Evolutionary conservation across 305 asterid genomes (phyloP).

Genomic region (Solanum chacoense): DNA sequence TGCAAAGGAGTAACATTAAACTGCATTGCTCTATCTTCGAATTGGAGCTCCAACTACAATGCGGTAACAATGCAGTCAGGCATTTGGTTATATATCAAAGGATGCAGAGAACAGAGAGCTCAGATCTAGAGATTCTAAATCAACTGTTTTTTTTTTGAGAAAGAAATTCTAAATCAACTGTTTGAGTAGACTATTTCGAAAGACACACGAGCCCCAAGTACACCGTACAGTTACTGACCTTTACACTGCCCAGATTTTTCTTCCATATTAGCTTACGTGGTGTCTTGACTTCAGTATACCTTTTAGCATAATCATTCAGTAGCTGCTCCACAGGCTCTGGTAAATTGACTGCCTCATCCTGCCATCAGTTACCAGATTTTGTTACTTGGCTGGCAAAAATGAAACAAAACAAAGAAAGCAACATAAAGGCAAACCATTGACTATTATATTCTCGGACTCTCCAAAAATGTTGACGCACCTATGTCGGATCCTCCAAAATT

Average conservation of each 20-base stretch:
- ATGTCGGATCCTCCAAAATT: background rate
- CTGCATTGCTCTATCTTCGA: slow-evolving; percentile 65
- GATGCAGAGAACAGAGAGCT: background rate
- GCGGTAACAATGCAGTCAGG: slow-evolving; percentile 4
- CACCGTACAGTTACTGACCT: slow-evolving; percentile 50
- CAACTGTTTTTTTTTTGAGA: background rate
- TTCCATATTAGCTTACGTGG: slow-evolving; percentile 95
- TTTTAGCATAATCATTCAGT: slow-evolving; percentile 73
- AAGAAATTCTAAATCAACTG: background rate
- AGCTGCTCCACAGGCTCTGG: slow-evolving; percentile 72
- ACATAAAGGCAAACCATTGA: background rate
- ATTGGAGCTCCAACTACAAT: slow-evolving; percentile 83
- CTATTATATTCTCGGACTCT: background rate
- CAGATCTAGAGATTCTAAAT: background rate
- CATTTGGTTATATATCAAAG: background rate
- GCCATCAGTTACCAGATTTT: slow-evolving; percentile 4
- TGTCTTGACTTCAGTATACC: slow-evolving; percentile 78
- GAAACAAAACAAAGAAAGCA: background rate
- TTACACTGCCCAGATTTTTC: slow-evolving; percentile 89
- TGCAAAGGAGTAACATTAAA: slow-evolving; percentile 82
- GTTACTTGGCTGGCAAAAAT: background rate
- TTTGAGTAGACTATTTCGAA: background rate
- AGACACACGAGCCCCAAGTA: background rate
- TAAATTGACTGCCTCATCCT: slow-evolving; percentile 73
- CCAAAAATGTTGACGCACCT: background rate